Evolutionary conservation across 306 rosid genomes (phyloP).

Genomic region (Morella rubra): DNA sequence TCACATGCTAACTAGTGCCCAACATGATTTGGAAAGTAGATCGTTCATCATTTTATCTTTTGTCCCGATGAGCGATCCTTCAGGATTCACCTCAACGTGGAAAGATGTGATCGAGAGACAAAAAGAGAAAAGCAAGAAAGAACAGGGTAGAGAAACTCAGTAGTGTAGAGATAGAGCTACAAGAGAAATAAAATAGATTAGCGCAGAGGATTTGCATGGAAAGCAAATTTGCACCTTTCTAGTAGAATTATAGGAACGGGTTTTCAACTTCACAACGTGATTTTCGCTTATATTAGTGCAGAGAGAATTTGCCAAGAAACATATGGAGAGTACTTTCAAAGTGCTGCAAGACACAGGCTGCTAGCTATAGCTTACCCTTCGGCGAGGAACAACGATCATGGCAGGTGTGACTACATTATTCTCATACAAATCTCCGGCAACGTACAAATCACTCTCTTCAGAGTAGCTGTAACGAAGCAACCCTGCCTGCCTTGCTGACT

Average conservation of each 20-base stretch:
- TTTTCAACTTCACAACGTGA: not conserved
- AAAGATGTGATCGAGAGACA: not conserved
- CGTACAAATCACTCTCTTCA: slow-evolving; percentile 70
- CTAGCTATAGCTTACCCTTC: slow-evolving; percentile 41
- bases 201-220: not conserved
- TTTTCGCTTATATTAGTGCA: not conserved
- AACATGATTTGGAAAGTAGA: not conserved
- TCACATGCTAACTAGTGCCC: not conserved
- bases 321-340: not conserved
- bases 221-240: not conserved
- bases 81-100: not conserved
- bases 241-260: not conserved
- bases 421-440: slow-evolving; percentile 62
- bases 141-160: no score
- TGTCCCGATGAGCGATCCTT: no score
- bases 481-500: slow-evolving; percentile 66
- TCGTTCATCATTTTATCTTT: not conserved
- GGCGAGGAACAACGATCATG: slow-evolving; percentile 84
- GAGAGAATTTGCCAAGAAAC: not conserved
- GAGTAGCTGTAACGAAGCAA: slow-evolving; percentile 50
- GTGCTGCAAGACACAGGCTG: not conserved
- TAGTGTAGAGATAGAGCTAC: no score
- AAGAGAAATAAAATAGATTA: no score
- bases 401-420: slow-evolving; percentile 80
- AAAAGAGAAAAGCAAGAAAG: not conserved